These are phyloP conservation scores for Wickerhamia fluorescens DNA, from an alignment of 805 yeast species.

Conservation along the genomic window DNA sequence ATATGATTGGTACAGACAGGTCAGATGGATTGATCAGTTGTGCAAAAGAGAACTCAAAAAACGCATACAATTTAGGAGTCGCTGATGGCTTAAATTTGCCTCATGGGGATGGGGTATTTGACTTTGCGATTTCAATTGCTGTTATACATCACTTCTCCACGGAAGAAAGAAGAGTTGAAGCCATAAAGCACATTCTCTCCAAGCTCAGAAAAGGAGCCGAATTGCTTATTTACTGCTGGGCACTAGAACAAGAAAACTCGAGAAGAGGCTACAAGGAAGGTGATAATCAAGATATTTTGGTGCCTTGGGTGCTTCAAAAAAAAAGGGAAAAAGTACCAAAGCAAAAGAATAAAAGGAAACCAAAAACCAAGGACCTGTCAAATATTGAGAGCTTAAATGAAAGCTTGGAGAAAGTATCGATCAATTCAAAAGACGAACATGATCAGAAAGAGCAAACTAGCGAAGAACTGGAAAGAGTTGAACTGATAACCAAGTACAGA, in stretches of 20 bases:
- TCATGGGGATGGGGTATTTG: slow-evolving; percentile 35
- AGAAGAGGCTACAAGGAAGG: slow-evolving; percentile 89
- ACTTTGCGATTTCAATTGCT: slow-evolving; percentile 92
- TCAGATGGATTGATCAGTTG: slow-evolving; percentile 64
- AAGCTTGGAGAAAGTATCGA: too few relatives aligned
- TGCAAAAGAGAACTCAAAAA: slow-evolving; percentile 40
- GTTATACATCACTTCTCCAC: slow-evolving; percentile 96
- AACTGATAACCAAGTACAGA: slow-evolving; percentile 57
- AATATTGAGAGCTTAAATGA: neutral
- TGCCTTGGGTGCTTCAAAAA: slow-evolving; percentile 85
- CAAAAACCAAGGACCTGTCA: neutral
- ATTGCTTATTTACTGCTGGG: slow-evolving; percentile 91
- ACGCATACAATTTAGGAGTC: slow-evolving; percentile 51
- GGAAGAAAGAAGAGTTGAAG: slow-evolving; percentile 66
- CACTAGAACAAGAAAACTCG: slow-evolving; percentile 81
- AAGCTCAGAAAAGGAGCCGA: slow-evolving; percentile 55
- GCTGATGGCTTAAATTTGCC: slow-evolving; percentile 70
- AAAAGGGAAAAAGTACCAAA: slow-evolving; percentile 31
- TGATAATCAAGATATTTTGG: slow-evolving; percentile 87
- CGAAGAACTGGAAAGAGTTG: slow-evolving; percentile 1
- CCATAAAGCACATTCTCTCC: slow-evolving; percentile 61
- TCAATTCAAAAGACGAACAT: neutral
- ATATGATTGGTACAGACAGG: slow-evolving; percentile 66
- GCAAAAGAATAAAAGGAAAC: slow-evolving; percentile 10
- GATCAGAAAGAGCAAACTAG: slow-evolving; percentile 2